These are phyloP conservation scores for Fonsecaea multimorphosa DNA, from an alignment of 2,329 filamentous ascomycete genomes.

Conservation along the genomic window DNA sequence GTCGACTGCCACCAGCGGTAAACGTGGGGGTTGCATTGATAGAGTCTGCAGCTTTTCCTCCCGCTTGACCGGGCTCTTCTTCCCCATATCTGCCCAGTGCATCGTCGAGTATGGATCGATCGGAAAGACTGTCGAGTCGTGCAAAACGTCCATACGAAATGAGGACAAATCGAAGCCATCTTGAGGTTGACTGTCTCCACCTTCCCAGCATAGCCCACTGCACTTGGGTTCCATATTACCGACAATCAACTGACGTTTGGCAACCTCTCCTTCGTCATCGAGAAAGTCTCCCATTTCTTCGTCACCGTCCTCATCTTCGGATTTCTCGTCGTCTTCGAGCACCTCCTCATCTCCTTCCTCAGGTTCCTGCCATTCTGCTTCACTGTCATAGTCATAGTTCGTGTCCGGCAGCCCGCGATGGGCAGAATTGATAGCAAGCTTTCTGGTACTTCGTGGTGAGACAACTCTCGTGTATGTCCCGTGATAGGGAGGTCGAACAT, in stretches of 20 bases:
- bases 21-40: slow-evolving; percentile 42
- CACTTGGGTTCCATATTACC: slow-evolving; percentile 76
- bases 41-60: slow-evolving; percentile 38
- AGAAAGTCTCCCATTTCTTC: slow-evolving; percentile 90
- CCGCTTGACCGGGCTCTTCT: slow-evolving; percentile 27
- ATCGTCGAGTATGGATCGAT: slow-evolving; percentile 84
- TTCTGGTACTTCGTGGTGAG: slow-evolving; percentile 48
- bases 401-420: slow-evolving; percentile 58
- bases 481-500: slow-evolving; percentile 67
- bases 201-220: slow-evolving; percentile 85
- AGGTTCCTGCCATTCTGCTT: slow-evolving; percentile 70
- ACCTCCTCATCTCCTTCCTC: slow-evolving; percentile 75
- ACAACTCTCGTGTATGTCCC: slow-evolving; percentile 64
- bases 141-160: slow-evolving; percentile 70
- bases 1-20: slow-evolving; percentile 37
- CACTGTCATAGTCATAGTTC: slow-evolving; percentile 71
- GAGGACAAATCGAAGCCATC: slow-evolving; percentile 59
- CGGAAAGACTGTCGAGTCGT: slow-evolving; percentile 45
- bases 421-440: slow-evolving; percentile 62
- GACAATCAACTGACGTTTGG: slow-evolving; percentile 64
- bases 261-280: slow-evolving; percentile 79
- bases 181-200: slow-evolving; percentile 52
- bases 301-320: slow-evolving; percentile 68
- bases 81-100: slow-evolving; percentile 68
- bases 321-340: slow-evolving; percentile 68